Percentiles rank a stretch among this genome's conserved stretches.
Conservation (phyloP, 2,329 filamentous ascomycete species). For the Colletotrichum incanum region DNA sequence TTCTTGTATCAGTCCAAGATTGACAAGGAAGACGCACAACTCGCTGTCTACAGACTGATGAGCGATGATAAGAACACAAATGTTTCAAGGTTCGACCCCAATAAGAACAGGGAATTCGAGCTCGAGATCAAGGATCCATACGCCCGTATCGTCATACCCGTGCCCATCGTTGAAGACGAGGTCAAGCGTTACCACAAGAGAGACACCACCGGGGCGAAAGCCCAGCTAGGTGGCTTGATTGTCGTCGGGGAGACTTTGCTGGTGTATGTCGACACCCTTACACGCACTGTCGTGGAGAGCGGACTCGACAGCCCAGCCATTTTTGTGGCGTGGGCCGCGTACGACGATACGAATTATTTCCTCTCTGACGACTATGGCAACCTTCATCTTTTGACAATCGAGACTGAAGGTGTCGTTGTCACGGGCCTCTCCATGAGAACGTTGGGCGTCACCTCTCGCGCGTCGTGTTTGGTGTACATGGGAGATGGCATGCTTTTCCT, state of each 20-base stretch:
- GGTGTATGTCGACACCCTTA: constrained; percentile 87
- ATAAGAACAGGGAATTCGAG: constrained; percentile 69
- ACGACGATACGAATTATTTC: constrained; percentile 87
- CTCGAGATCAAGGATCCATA: constrained; percentile 69
- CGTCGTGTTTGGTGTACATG: constrained; percentile 85
- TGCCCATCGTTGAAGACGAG: constrained; percentile 68
- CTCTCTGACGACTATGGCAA: constrained; percentile 92
- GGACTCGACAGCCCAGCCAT: constrained; percentile 82
- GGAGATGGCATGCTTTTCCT: constrained; percentile 83
- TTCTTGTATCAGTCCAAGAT: constrained; percentile 71
- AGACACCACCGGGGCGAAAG: constrained; percentile 66
- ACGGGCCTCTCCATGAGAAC: constrained; percentile 79
- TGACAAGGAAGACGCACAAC: constrained; percentile 67
- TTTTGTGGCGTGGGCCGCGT: constrained; percentile 92
- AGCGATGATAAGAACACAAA: constrained; percentile 70
- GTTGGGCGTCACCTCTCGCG: constrained; percentile 79
- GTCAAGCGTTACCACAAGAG: constrained; percentile 74
- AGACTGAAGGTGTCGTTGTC: constrained; percentile 77
- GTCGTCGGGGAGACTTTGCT: constrained; percentile 86
- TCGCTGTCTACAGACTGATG: constrained; percentile 74
- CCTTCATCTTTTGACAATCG: constrained; percentile 87
- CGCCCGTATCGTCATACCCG: constrained; percentile 74
- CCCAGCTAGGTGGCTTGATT: constrained; percentile 79
- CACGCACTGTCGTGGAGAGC: constrained; percentile 75
- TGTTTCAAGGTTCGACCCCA: constrained; percentile 69